Percentiles rank a stretch among this genome's conserved stretches.
Evolutionary conservation across 2,329 filamentous ascomycete genomes (phyloP).

Genomic region (Clonostachys rhizophaga): DNA sequence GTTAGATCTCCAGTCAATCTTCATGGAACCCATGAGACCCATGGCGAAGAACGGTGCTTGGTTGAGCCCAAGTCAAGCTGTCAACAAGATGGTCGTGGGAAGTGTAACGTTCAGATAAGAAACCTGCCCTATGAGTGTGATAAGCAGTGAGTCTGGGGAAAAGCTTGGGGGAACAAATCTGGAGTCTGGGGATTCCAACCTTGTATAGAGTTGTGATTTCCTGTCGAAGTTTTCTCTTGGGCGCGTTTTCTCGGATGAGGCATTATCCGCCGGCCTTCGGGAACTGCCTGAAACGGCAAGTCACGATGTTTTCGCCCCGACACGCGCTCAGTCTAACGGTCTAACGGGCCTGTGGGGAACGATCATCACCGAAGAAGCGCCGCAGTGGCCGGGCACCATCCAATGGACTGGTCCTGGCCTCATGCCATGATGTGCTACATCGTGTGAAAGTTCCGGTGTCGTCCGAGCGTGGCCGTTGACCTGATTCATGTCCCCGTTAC

Average conservation of each 20-base stretch:
- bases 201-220: not conserved
- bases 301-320: not conserved
- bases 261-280: not conserved
- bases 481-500: not conserved
- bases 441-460: not conserved
- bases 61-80: not conserved
- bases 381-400: not conserved
- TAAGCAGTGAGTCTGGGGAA: not conserved
- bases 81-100: not conserved
- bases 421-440: not conserved
- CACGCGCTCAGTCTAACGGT: not conserved
- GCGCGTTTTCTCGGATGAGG: not conserved
- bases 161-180: conserved; percentile 3
- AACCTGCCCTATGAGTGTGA: not conserved
- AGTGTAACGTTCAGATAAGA: not conserved
- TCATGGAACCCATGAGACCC: conserved; percentile 3
- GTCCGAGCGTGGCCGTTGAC: not conserved
- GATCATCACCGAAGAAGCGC: not conserved
- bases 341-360: not conserved
- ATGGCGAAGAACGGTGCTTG: conserved; percentile 1
- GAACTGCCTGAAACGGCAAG: not conserved
- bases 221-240: not conserved
- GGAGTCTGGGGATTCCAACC: conserved; percentile 6
- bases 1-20: conserved; percentile 5
- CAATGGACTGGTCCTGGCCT: not conserved